Percentiles rank a stretch among this genome's conserved stretches.
Evolutionary conservation across 768 basidiomycete species (phyloP).

Genomic region (Terana coerulea): DNA sequence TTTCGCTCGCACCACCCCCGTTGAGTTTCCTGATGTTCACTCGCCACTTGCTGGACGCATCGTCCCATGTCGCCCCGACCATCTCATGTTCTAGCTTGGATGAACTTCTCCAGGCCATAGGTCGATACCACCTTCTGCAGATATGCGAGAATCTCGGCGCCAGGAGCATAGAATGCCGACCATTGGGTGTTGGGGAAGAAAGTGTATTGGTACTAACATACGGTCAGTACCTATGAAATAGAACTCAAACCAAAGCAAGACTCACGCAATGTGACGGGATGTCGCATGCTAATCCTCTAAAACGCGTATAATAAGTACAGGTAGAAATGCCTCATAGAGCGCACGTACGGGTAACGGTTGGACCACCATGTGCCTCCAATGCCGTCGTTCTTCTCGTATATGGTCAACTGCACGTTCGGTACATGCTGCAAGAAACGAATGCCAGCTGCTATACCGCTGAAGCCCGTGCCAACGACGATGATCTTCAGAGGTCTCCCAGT

Average conservation of each 20-base stretch:
- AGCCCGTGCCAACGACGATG: slow-evolving; percentile 13
- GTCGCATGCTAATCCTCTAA: slow-evolving; percentile 54
- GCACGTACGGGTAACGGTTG: slow-evolving; percentile 50
- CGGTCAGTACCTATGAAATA: background rate
- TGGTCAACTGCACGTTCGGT: slow-evolving; percentile 48
- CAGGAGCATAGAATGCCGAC: slow-evolving; percentile 59
- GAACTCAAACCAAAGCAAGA: background rate
- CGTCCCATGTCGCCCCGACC: slow-evolving; percentile 46
- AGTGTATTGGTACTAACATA: slow-evolving; percentile 49
- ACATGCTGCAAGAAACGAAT: slow-evolving; percentile 25
- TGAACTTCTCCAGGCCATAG: slow-evolving; percentile 48
- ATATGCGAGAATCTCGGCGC: slow-evolving; percentile 55
- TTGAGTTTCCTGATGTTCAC: slow-evolving; percentile 38
- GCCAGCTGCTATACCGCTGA: slow-evolving; percentile 16
- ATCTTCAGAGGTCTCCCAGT: slow-evolving; percentile 10
- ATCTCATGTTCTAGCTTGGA: slow-evolving; percentile 56
- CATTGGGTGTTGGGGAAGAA: slow-evolving; percentile 59
- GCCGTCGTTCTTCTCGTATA: slow-evolving; percentile 56
- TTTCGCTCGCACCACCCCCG: background rate
- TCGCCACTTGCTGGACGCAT: slow-evolving; percentile 51
- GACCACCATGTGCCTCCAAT: slow-evolving; percentile 62
- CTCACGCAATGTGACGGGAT: slow-evolving; percentile 54
- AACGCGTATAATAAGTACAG: background rate
- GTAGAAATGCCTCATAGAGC: background rate
- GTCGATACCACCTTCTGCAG: slow-evolving; percentile 51